Base-by-base conservation (phyloP, 1,139 yeast genomes). In the Kodamaea ohmeri region DNA sequence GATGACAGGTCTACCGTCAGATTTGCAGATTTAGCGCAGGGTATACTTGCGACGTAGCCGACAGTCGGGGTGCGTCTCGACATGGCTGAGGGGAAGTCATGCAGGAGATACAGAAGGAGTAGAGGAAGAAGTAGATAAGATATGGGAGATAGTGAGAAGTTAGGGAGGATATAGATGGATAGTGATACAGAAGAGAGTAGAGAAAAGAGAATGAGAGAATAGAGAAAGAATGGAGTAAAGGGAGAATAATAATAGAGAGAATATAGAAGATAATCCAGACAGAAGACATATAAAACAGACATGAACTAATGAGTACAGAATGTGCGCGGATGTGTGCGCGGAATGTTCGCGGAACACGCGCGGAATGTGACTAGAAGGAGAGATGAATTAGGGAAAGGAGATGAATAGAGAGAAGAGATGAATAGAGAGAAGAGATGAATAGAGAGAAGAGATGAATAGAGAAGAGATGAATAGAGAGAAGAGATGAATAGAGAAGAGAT, bases 11-110 rank as follows among this genome's bases (percentile, higher is more conserved):
- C 22, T 7, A 13, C 13, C 7, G 17, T 7, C n/a, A 14, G 30
- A 9, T 17, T 29, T 11, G 32, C 13, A 26, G 24, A 32, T 32
- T 32, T 22, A 32, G 34, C 12, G 30, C 11, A 20, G 30, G 30
- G 15, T 27, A 27, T 27, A 11, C 30, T 27, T 27, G 30, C 30
- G 5, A n/a, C 6, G 29, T 6, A 25, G 11, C 18, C 15, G 17
- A 25, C 6, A 7, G 6, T n/a, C 17, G 29, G 17, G 29, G 29
- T 13, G 6, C 26, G 26, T 6, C 6, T 20, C 9, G 22, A 9
- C 6, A n/a, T 24, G 8, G 26, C 26, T 24, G 13, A 7, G 8
- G 26, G 26, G 8, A 24, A 24, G 13, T 6, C 9, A 20, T 20
- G 9, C 8, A 20, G 9, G 22, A 20, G 22, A 20, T 7, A 20